Evolutionary conservation across 2,329 filamentous ascomycete species (phyloP).

Genomic region (Incumbomyces delicatus): DNA sequence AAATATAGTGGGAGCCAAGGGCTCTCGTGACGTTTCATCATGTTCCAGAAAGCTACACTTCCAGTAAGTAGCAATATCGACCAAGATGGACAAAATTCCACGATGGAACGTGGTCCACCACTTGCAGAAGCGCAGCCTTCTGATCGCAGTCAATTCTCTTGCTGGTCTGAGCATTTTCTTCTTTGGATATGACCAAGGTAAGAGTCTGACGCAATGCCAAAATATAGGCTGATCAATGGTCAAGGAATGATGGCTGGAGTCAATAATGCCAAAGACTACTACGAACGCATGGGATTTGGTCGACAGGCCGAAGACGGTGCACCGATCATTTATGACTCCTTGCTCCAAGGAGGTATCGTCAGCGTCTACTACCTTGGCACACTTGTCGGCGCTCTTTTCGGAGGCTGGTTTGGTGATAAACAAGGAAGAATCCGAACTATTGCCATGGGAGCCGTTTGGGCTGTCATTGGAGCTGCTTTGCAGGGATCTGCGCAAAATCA

Average conservation of each 20-base stretch:
- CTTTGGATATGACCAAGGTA: conserved; percentile 48
- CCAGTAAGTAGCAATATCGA: background rate
- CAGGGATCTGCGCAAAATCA: conserved; percentile 56
- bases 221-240: too few relatives aligned
- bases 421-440: conserved; percentile 56
- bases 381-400: conserved; percentile 52
- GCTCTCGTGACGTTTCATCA: too few relatives aligned
- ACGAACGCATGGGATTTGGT: conserved; percentile 55
- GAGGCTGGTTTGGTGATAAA: conserved; percentile 55
- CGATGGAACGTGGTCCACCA: conserved; percentile 43
- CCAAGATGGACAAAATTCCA: conserved; percentile 31
- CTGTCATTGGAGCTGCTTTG: conserved; percentile 50
- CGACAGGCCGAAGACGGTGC: conserved; percentile 40
- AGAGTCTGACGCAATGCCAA: too few relatives aligned
- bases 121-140: conserved; percentile 46
- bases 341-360: conserved; percentile 56
- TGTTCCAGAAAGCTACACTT: too few relatives aligned
- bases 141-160: conserved; percentile 53
- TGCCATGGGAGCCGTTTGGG: conserved; percentile 49
- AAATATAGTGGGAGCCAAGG: too few relatives aligned
- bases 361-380: conserved; percentile 51
- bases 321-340: conserved; percentile 48
- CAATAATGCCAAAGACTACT: conserved; percentile 56
- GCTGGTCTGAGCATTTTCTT: conserved; percentile 59
- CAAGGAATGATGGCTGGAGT: conserved; percentile 38